Percentiles rank a stretch among this genome's conserved stretches.
These are phyloP conservation scores for Arachis monticola DNA, from an alignment of 331 rosid genomes.

Conservation along the genomic window DNA sequence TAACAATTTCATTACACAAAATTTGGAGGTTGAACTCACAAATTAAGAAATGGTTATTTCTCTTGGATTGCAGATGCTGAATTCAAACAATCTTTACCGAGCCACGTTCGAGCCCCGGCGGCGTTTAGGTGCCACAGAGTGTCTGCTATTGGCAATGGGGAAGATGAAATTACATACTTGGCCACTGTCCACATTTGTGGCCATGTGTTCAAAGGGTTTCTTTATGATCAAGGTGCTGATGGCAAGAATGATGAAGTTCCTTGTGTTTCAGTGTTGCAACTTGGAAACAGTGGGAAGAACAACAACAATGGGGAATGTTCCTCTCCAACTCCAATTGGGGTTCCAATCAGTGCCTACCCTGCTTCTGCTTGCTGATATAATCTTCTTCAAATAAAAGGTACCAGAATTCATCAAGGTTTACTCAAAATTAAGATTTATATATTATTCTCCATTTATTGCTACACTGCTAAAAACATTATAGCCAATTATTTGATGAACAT, in stretches of 20 bases:
- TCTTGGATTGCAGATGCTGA: conserved; percentile 57
- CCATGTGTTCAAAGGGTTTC: conserved; percentile 79
- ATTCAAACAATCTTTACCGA: conserved; percentile 61
- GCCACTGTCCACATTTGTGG: conserved; percentile 78
- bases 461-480: too few species aligned
- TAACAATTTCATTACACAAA: too few species aligned
- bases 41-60: neutral
- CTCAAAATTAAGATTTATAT: neutral
- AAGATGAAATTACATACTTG: conserved; percentile 68
- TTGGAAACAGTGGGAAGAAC: conserved; percentile 49
- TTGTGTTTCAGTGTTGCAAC: conserved; percentile 58
- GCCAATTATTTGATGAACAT: too few species aligned
- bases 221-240: conserved; percentile 79
- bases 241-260: conserved; percentile 46
- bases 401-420: conserved; percentile 8
- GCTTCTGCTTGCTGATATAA: conserved; percentile 55
- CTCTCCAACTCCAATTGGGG: conserved; percentile 54
- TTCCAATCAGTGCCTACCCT: conserved; percentile 53
- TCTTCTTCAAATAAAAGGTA: conserved; percentile 39
- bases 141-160: conserved; percentile 70
- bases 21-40: neutral
- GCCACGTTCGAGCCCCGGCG: conserved; percentile 68
- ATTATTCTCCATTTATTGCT: neutral
- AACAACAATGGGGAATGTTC: conserved; percentile 56
- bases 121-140: conserved; percentile 80